These are phyloP conservation scores for Lachnellula occidentalis DNA, from an alignment of 2,329 filamentous ascomycete species.

Conservation along the genomic window DNA sequence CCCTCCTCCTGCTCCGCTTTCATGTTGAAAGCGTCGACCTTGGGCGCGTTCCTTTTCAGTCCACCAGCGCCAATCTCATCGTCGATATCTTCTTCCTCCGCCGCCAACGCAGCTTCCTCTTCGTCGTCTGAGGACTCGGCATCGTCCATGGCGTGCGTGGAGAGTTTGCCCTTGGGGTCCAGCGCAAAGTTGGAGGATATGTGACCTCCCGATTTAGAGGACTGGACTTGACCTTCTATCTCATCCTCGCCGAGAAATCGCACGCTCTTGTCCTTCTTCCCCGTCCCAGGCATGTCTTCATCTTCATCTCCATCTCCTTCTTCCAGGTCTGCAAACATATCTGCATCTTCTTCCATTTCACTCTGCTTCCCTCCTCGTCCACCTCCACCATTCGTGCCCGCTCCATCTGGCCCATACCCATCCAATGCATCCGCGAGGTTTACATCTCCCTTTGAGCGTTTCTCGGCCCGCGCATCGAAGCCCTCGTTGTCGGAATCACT, in stretches of 20 bases:
- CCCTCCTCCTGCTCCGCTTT: constrained; percentile 86
- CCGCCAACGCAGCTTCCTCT: constrained; percentile 68
- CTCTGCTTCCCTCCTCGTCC: constrained; percentile 25
- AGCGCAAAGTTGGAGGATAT: constrained; percentile 56
- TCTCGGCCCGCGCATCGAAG: constrained; percentile 69
- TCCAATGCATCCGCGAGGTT: constrained; percentile 49
- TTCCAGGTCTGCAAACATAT: constrained; percentile 77
- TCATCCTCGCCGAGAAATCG: constrained; percentile 52
- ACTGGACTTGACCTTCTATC: constrained; percentile 74
- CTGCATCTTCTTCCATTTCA: constrained; percentile 60
- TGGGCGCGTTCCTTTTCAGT: constrained; percentile 87
- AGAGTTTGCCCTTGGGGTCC: constrained; percentile 44
- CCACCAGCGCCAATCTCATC: constrained; percentile 86
- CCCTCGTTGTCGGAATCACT: constrained; percentile 90
- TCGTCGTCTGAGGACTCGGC: constrained; percentile 54
- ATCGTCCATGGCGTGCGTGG: constrained; percentile 32
- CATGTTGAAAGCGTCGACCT: constrained; percentile 96
- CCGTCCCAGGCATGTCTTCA: constrained; percentile 42
- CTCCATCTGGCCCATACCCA: constrained; percentile 42
- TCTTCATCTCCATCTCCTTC: constrained; percentile 56
- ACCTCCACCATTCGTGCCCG: constrained; percentile 12
- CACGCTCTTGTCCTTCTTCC: constrained; percentile 60
- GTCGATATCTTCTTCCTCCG: constrained; percentile 71
- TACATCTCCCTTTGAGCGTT: constrained; percentile 44
- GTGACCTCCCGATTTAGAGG: constrained; percentile 68